A percentile compares a stretch with the other conserved stretches of the same genome.
These are phyloP conservation scores for Candida alai DNA, from an alignment of 805 yeast species.

Conservation along the genomic window DNA sequence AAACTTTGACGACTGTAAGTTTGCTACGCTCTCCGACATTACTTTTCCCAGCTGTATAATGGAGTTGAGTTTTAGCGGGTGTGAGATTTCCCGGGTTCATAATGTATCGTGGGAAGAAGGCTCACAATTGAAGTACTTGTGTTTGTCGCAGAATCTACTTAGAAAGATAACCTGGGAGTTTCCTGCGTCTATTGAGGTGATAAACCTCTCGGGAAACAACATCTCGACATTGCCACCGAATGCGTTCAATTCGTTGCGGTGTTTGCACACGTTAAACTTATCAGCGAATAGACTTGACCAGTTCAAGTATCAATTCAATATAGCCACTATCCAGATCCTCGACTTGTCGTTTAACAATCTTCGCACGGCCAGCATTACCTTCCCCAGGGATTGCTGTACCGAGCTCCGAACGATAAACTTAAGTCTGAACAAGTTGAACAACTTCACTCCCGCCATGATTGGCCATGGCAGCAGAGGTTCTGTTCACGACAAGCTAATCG, in stretches of 20 bases:
- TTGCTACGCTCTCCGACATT: constrained; percentile 8
- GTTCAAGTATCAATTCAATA: constrained; percentile 6
- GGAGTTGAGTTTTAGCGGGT: constrained; percentile 18
- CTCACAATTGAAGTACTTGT: constrained; percentile 10
- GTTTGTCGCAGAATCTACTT: constrained; percentile 14
- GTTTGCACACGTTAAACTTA: constrained; percentile 11
- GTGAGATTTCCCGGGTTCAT: constrained; percentile 11
- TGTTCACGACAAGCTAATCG: constrained; percentile 11
- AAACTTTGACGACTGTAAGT: constrained; percentile 16
- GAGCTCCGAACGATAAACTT: constrained; percentile 11
- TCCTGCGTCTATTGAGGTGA: constrained; percentile 10
- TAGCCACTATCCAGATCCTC: constrained; percentile 8
- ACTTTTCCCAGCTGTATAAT: constrained; percentile 10
- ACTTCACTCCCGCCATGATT: constrained; percentile 9
- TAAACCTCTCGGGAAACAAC: constrained; percentile 11
- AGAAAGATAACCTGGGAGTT: constrained; percentile 4
- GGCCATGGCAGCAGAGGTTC: constrained; percentile 11
- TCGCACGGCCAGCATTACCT: constrained; percentile 7
- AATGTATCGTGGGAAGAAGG: constrained; percentile 11
- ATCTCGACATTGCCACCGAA: constrained; percentile 6
- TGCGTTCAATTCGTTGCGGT: constrained; percentile 7
- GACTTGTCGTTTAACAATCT: constrained; percentile 14
- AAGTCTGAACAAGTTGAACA: constrained; percentile 13
- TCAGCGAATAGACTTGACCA: constrained; percentile 12
- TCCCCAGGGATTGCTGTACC: constrained; percentile 7